Evolutionary conservation across 2,329 filamentous ascomycete species (phyloP).

Genomic region (Alternaria sp.): DNA sequence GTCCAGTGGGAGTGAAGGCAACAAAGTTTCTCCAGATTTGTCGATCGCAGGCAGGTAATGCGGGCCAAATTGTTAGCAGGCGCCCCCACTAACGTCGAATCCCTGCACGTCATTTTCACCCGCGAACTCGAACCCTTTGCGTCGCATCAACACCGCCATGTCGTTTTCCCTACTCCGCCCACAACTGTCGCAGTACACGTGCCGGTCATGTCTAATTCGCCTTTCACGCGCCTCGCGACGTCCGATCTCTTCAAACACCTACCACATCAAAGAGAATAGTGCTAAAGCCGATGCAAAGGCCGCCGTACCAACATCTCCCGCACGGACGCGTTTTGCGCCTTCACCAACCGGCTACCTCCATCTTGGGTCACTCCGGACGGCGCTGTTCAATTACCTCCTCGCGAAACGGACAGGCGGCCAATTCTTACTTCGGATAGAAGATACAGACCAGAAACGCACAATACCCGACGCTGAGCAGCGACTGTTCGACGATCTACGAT

Average conservation of each 20-base stretch:
- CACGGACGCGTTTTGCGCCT: conserved; percentile 86
- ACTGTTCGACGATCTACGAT: conserved; percentile 79
- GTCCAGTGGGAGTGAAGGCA: neutral
- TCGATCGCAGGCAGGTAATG: conserved; percentile 4
- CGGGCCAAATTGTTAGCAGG: conserved; percentile 11
- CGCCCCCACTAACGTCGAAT: conserved; percentile 12
- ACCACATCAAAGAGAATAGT: neutral
- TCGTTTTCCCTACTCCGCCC: conserved; percentile 28
- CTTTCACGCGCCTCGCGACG: conserved; percentile 24
- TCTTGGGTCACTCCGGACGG: conserved; percentile 87
- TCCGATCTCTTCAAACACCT: conserved; percentile 18
- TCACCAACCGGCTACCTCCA: conserved; percentile 95
- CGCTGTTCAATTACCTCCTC: conserved; percentile 94
- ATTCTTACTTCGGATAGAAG: conserved; percentile 90
- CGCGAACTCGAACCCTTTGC: conserved; percentile 1
- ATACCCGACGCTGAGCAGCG: conserved; percentile 79
- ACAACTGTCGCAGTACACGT: conserved; percentile 34
- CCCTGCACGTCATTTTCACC: conserved; percentile 13
- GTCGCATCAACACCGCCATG: conserved; percentile 25
- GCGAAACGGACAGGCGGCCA: conserved; percentile 86
- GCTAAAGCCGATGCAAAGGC: conserved; percentile 11
- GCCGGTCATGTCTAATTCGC: conserved; percentile 37
- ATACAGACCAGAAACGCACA: conserved; percentile 90
- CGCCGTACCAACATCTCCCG: conserved; percentile 38
- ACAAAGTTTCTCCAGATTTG: conserved; percentile 13